Conservation (phyloP, 2,329 filamentous ascomycete genomes). For the Trichoderma asperellum region DNA sequence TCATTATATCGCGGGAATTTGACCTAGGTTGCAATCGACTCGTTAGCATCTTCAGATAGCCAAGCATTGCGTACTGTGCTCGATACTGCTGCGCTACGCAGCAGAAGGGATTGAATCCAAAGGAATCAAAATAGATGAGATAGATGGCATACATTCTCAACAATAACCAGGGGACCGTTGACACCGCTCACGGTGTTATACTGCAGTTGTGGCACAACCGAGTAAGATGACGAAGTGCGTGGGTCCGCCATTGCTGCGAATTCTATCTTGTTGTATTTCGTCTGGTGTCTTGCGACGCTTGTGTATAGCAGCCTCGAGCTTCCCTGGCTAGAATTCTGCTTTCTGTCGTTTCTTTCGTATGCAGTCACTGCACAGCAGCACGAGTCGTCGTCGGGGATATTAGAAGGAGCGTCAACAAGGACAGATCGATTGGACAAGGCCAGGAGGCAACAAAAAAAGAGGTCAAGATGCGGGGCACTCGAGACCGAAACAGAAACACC, state of each 20-base stretch:
- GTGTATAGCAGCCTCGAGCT: constrained; percentile 6
- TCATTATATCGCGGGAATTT: constrained; percentile 98
- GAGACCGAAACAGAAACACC: neutral
- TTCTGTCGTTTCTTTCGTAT: neutral
- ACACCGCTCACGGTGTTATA: constrained; percentile 99
- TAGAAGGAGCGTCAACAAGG: neutral
- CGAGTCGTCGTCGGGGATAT: constrained; percentile 2
- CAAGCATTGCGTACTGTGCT: constrained; percentile 27
- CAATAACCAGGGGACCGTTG: constrained; percentile 95
- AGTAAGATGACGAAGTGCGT: constrained; percentile 63
- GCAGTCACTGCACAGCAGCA: constrained; percentile 4
- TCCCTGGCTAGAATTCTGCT: neutral
- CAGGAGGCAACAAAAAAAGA: neutral
- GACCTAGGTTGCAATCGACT: constrained; percentile 62
- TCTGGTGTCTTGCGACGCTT: neutral
- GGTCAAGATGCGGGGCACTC: neutral
- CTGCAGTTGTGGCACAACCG: constrained; percentile 66
- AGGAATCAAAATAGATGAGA: neutral
- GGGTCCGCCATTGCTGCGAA: constrained; percentile 56
- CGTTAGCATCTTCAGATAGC: constrained; percentile 28
- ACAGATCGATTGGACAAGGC: neutral
- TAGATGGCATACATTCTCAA: constrained; percentile 75
- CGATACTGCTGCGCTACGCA: neutral
- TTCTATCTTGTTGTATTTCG: neutral
- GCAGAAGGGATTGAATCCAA: neutral